Evolutionary conservation across 345 rosid species (phyloP), one percentile per base, ranked within the genome.

Genomic region (Syzygium aqueum): DNA sequence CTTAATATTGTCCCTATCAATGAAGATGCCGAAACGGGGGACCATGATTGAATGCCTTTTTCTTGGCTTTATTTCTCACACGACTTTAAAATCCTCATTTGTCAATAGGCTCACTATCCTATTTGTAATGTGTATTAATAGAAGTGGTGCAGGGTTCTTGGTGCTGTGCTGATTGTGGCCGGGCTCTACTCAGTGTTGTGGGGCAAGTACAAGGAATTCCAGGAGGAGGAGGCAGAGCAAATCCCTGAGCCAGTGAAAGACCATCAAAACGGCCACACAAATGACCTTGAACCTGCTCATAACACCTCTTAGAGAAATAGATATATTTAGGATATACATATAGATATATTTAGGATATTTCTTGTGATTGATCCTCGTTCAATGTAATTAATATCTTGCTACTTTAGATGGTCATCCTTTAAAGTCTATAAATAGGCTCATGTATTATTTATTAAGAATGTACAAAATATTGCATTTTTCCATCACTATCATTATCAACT

Each of bases 181-280:
- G 99, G 99, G 49, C 94, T 97, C 3, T 96, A 95, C 89, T 90
- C 95, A 0, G 94, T 95, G 3, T 91, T 96, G 57, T 97, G 99
- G 99, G 99, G 99, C 21, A 95, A 96, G 77, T 94, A 96, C 84
- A 91, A 91, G 88, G 98, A 97, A 77, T 90, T 85, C 89, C 90
- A 93, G 77, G 90, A 89, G 77, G 67, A 86, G 43, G 88, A 85
- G 22, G 53, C 84, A 30, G 88, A 89, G 13, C 91, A 90, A 37
- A 92, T 92, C 10, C 90, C 89, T 11, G 97, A 93, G 56, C 92
- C 95, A 0, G 87, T 94, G 3, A 94, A 92, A 87, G 87, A 83
- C 37, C 59, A 77, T 52, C 89, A 87, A 52, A 90, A 92, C 90
- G 91, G 90, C 10, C 90, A 85, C 46, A 78, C 90, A 43, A 43